These are phyloP conservation scores for Solanum bulbocastanum DNA, from an alignment of 257 asterid species.

Conservation along the genomic window DNA sequence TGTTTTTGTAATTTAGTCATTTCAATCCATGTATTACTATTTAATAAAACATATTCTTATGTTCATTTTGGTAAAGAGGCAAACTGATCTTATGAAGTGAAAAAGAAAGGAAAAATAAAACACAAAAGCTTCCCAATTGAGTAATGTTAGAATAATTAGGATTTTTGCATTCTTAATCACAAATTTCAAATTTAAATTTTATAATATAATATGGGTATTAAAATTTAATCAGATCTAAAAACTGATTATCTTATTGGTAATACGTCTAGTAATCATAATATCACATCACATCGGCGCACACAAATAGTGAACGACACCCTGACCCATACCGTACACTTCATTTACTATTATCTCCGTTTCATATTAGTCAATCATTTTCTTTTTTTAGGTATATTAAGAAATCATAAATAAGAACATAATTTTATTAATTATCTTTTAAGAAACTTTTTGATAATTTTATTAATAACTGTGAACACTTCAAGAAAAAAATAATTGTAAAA, in stretches of 20 bases:
- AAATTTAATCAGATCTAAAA: neutral
- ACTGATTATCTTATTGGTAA: neutral
- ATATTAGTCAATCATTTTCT: too few relatives aligned
- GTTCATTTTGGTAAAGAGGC: neutral
- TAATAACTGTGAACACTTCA: too few relatives aligned
- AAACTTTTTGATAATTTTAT: too few relatives aligned
- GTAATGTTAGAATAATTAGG: neutral
- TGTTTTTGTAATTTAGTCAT: neutral
- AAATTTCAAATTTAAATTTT: too few relatives aligned
- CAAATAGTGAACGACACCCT: neutral
- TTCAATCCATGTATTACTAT: neutral
- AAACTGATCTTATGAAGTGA: neutral
- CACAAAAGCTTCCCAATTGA: neutral
- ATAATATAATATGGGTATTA: too few relatives aligned
- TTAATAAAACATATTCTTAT: neutral
- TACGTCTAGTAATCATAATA: neutral
- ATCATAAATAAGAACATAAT: too few relatives aligned
- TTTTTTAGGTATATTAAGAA: neutral
- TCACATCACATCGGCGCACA: neutral
- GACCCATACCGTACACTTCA: neutral
- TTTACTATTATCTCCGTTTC: neutral
- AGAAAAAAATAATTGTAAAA: too few relatives aligned
- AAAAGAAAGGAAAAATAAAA: too few relatives aligned
- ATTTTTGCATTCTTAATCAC: neutral
- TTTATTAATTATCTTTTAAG: too few relatives aligned